Evolutionary conservation across 176 grass and related monocot genomes (phyloP).

Genomic region (Areca catechu): DNA sequence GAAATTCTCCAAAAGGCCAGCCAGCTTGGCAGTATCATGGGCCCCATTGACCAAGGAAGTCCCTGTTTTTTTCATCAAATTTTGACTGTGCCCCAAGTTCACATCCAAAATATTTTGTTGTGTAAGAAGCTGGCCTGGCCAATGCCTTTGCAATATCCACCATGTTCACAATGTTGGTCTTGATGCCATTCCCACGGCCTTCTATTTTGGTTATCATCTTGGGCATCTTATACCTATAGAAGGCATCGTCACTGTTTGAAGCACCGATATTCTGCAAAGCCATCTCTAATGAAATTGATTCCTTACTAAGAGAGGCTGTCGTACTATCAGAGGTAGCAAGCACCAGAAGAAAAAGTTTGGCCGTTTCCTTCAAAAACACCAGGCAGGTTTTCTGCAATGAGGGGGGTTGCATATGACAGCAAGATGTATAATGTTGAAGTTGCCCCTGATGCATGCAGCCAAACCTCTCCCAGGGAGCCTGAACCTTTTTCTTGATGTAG

Average conservation of each 20-base stretch:
- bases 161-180: conserved; percentile 30
- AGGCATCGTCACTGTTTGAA: conserved; percentile 27
- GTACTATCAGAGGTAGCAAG: conserved; percentile 15
- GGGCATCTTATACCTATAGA: conserved; percentile 33
- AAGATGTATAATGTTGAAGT: not conserved
- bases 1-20: conserved; percentile 76
- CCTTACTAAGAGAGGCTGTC: not conserved
- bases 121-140: conserved; percentile 26
- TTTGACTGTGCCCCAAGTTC: conserved; percentile 24
- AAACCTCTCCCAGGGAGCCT: conserved; percentile 9
- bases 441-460: conserved; percentile 37
- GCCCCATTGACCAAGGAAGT: conserved; percentile 55
- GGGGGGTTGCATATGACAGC: conserved; percentile 11
- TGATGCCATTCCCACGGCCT: conserved; percentile 27
- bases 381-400: not conserved
- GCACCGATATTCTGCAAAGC: conserved; percentile 28
- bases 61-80: conserved; percentile 23
- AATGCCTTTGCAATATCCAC: conserved; percentile 24
- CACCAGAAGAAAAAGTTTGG: not conserved
- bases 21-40: conserved; percentile 76
- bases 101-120: conserved; percentile 26
- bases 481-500: conserved; percentile 30
- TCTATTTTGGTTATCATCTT: conserved; percentile 31
- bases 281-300: conserved; percentile 1
- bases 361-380: conserved; percentile 12